Base-by-base conservation (phyloP, 2,329 filamentous ascomycete species). In the Aspergillus flavus region DNA sequence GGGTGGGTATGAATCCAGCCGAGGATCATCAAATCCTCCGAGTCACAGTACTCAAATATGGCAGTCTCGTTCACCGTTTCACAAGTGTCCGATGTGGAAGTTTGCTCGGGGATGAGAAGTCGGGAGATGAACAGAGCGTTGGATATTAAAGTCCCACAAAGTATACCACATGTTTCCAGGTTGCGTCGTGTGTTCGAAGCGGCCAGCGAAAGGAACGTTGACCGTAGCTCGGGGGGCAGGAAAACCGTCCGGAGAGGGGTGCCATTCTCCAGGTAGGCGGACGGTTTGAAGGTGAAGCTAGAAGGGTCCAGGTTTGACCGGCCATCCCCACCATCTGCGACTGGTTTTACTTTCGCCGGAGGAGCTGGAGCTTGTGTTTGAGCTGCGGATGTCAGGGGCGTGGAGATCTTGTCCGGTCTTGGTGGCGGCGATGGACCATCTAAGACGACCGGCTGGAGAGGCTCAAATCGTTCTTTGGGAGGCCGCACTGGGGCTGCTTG, bases 1-100 rank as follows among this genome's bases (percentile, higher is more conserved):
- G 95, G 95, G 76, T 99, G 95, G 0, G 95, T 99, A 75, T 99
- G 95, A 65, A 99, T 99, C 95, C 95, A 99, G 45, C 94, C 94
- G 6, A 97, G 85, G 59, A 96, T 88, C 77, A 97, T 87, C 41
- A 98, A 79, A 64, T 96, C 91, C 72, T 96, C 87, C 6, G 84
- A 85, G 71, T 95, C 91, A 73, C 94, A 96, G 76, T 94, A 97
- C 61, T 97, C 93, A 70, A 97, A 94, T 32, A 97, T 84, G 0
- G 88, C 87, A 34, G 87, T 86, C 76, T 96, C 93, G 68, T 97
- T 95, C 55, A 93, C 88, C 23, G 93, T 98, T 78, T 98, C 94
- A 76, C 95, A 99, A 0, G 95, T 98, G 74, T 99, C 94, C 3
- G 90, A 89, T 0, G 94, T 97, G 72, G 91, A 90, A 59, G 88